A percentile compares a stretch with the other conserved stretches of the same genome.
These are phyloP conservation scores for Umbelopsis vinacea DNA, from an alignment of 192 early-diverging fungal genomes.

Conservation along the genomic window DNA sequence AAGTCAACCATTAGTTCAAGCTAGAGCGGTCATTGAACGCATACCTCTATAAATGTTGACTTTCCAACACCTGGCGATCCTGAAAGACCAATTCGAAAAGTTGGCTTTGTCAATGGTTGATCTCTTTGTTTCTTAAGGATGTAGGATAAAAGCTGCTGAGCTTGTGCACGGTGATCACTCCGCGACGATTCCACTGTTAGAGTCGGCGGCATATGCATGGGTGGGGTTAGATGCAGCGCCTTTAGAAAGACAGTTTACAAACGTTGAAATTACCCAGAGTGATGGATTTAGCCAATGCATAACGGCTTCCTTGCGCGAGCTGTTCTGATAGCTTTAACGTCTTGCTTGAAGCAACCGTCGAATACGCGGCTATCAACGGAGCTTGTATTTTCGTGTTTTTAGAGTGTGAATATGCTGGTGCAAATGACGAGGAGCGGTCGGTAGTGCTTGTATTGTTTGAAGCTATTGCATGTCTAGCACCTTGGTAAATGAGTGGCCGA, in stretches of 20 bases:
- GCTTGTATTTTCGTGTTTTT: too few species aligned
- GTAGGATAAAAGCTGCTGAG: conserved; percentile 66
- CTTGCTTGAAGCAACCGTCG: not conserved
- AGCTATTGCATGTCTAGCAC: not conserved
- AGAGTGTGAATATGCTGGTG: too few species aligned
- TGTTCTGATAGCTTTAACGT: conserved; percentile 39
- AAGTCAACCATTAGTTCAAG: not conserved
- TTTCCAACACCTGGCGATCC: conserved; percentile 86
- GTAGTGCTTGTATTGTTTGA: not conserved
- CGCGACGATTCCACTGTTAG: conserved; percentile 72
- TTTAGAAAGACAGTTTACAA: not conserved
- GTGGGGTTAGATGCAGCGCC: not conserved
- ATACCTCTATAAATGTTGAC: conserved; percentile 80
- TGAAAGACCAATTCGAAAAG: conserved; percentile 79
- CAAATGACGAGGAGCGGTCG: not conserved
- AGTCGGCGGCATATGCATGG: not conserved
- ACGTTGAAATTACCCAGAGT: conserved; percentile 55
- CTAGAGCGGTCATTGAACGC: not conserved
- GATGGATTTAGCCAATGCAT: conserved; percentile 63
- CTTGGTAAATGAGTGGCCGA: not conserved
- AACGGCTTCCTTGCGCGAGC: conserved; percentile 45
- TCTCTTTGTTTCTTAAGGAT: conserved; percentile 46
- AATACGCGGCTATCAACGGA: not conserved
- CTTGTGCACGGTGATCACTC: conserved; percentile 60
- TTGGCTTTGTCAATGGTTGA: conserved; percentile 37